Evolutionary conservation across 1,284 basidiomycete genomes (phyloP).

Genomic region (Sanguinoderma infundibulare): DNA sequence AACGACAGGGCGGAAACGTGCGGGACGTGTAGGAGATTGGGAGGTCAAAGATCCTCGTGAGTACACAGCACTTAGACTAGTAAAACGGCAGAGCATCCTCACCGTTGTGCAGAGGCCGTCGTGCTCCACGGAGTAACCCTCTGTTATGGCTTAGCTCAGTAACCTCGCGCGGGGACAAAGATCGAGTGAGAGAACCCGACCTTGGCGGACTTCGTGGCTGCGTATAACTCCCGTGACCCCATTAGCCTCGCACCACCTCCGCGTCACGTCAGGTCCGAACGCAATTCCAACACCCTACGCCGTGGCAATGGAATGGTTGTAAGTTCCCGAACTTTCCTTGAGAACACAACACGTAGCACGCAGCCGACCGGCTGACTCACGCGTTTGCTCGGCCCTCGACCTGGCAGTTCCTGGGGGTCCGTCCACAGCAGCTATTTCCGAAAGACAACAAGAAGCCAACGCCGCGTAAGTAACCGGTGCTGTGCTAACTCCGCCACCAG

Average conservation of each 20-base stretch:
- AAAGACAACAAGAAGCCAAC: background rate
- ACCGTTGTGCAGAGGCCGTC: conserved; percentile 89
- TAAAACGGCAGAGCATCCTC: conserved; percentile 20
- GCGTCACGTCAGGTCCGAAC: conserved; percentile 94
- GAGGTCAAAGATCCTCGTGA: background rate
- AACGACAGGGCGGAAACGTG: background rate
- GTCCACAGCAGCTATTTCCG: conserved; percentile 79
- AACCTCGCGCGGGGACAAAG: background rate
- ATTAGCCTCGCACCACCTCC: conserved; percentile 88
- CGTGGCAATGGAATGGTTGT: background rate
- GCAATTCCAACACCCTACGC: conserved; percentile 89
- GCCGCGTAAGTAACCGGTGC: background rate
- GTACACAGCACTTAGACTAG: background rate
- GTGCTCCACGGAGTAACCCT: conserved; percentile 90
- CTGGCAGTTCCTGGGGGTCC: conserved; percentile 89
- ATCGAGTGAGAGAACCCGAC: conserved; percentile 42
- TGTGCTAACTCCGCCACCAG: background rate
- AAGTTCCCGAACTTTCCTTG: background rate
- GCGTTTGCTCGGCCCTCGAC: conserved; percentile 96
- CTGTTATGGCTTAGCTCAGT: conserved; percentile 39
- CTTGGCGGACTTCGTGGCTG: conserved; percentile 97
- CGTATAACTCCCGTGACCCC: conserved; percentile 90
- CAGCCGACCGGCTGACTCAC: conserved; percentile 46
- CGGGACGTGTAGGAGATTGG: background rate
- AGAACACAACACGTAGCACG: background rate